Percentiles rank a stretch among this genome's conserved stretches.
Evolutionary conservation across 805 yeast species (phyloP).

Genomic region (Pichia kluyveri): DNA sequence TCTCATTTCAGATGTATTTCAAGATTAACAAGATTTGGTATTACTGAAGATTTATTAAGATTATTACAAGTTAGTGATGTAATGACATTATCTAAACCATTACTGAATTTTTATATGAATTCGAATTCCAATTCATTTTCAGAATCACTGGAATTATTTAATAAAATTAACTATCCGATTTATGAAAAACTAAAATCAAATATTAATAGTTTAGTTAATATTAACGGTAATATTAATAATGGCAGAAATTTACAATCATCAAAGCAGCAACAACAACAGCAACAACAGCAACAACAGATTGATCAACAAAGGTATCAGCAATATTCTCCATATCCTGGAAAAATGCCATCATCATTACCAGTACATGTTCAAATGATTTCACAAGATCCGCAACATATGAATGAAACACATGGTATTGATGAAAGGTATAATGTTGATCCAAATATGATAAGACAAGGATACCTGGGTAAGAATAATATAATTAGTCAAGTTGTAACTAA

Average conservation of each 20-base stretch:
- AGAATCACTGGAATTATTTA: slow-evolving; percentile 49
- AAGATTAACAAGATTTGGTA: slow-evolving; percentile 47
- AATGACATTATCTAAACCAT: slow-evolving; percentile 59
- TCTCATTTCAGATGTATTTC: slow-evolving; percentile 18
- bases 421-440: too few species aligned
- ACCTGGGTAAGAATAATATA: neutral
- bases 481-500: slow-evolving; percentile 1
- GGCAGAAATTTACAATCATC: neutral
- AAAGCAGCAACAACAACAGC: neutral
- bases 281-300: neutral
- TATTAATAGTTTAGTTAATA: neutral
- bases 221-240: neutral
- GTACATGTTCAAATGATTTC: neutral
- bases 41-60: slow-evolving; percentile 58
- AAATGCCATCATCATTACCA: neutral
- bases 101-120: slow-evolving; percentile 42
- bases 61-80: slow-evolving; percentile 69
- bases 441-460: neutral
- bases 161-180: slow-evolving; percentile 16
- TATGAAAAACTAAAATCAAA: slow-evolving; percentile 4
- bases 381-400: neutral
- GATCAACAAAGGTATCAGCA: neutral
- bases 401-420: too few species aligned
- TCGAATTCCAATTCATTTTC: slow-evolving; percentile 38
- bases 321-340: neutral